Base-by-base conservation (phyloP, 2,329 filamentous ascomycete species). In the Ambrosiella beaveri region DNA sequence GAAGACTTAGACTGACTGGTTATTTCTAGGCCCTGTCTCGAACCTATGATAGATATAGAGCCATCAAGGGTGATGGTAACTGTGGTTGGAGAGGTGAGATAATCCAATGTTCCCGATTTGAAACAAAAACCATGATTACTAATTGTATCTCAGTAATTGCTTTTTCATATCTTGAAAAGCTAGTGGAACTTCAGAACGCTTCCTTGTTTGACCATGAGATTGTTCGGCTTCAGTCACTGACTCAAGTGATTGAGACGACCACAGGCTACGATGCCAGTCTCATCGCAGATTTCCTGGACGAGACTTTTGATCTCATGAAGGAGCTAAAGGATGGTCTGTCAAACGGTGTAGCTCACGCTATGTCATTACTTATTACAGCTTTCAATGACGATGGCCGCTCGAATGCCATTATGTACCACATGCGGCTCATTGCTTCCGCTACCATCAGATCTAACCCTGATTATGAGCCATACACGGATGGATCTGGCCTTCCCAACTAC, bases 41-140 rank as follows among this genome's bases (percentile, higher is more conserved):
- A 65, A 88, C 85, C 59, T 95, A 95, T 69, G 86, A 88, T 17
- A 84, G 89, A 68, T 95, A 91, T 67, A 87, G 93, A 58, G 84
- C 84, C 9, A 82, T 95, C 68, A 84, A 86, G 70, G 91, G 93
- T 57, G 91, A 97, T 71, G 93, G 93, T 60, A 94, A 95, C 68
- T 97, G 93, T 71, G 93, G 91, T 66, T 97, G 93, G 91, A 81
- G 91, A 84, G 93, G 91, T 96, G 77, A 64, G 13, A 63, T 63
- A 56, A 44, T 37, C 57, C 52, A 60, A 55, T 57, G 59, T 44
- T 52, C 2, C 17, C 9, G n/a, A 49, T 19, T 7, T 13, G 35
- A 36, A 13, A 47, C 41, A 38, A 57, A 7, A 41, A 9, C 27
- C 15, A 12, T 55, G n/a, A 37, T 57, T 60, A 15, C 60, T 61